Percentiles rank a stretch among this genome's conserved stretches.
These are phyloP conservation scores for Akanthomyces dipterigenus DNA, from an alignment of 2,329 filamentous ascomycete genomes.

Conservation along the genomic window DNA sequence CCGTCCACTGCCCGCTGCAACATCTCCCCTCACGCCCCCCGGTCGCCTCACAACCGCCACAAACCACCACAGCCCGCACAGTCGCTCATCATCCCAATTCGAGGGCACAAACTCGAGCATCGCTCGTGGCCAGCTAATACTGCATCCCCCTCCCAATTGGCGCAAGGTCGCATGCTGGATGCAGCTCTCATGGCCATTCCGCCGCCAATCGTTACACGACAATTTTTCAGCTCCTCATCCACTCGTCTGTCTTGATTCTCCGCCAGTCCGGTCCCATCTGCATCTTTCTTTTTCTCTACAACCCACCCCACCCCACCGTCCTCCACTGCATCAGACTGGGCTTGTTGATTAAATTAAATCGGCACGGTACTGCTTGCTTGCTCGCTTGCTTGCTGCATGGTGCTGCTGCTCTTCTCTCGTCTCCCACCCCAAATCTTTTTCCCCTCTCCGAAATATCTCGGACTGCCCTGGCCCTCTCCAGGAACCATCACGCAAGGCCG, in stretches of 20 bases:
- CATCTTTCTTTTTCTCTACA: neutral
- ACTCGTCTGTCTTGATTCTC: neutral
- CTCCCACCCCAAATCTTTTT: neutral
- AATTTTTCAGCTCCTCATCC: too few species aligned
- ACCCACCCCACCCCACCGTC: neutral
- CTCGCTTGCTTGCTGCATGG: neutral
- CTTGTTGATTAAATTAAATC: neutral
- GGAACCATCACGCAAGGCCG: neutral
- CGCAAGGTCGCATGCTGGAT: too few species aligned
- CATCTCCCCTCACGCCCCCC: too few species aligned
- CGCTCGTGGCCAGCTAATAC: too few species aligned
- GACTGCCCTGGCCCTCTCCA: neutral
- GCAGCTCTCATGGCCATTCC: too few species aligned
- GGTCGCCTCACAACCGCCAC: too few species aligned
- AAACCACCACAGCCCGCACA: too few species aligned
- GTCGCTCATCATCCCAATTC: too few species aligned
- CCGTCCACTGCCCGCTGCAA: neutral
- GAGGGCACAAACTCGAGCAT: too few species aligned
- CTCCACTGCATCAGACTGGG: neutral
- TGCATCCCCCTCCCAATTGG: too few species aligned
- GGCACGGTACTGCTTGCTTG: neutral
- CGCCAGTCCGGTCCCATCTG: neutral
- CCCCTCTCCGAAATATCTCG: slow-evolving; percentile 9
- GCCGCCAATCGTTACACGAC: too few species aligned
- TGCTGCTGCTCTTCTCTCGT: neutral